Percentiles rank a stretch among this genome's conserved stretches.
These are phyloP conservation scores for Fusarium nygamai DNA, from an alignment of 2,329 filamentous ascomycete species.

Conservation along the genomic window DNA sequence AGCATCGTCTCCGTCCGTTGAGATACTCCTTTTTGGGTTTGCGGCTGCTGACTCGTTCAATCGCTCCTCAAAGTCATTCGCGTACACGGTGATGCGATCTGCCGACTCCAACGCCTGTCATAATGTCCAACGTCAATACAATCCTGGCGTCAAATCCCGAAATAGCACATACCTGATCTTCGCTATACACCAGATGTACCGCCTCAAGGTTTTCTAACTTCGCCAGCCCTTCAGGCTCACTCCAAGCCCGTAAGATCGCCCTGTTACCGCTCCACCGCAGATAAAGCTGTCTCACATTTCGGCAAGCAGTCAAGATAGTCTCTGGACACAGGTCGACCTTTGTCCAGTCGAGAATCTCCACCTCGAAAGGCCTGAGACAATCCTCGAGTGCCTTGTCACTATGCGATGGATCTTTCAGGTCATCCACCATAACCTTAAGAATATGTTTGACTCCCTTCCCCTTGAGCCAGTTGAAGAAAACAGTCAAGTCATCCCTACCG, in stretches of 20 bases:
- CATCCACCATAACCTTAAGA: conserved; percentile 6
- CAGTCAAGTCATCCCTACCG: not conserved
- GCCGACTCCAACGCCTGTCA: not conserved
- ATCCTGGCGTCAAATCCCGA: not conserved
- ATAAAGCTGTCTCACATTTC: not conserved
- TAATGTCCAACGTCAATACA: not conserved
- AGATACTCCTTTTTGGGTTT: not conserved
- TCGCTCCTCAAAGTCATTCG: not conserved
- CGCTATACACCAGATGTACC: not conserved
- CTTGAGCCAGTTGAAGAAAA: conserved; percentile 16
- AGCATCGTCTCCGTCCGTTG: not conserved
- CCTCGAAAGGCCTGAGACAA: not conserved
- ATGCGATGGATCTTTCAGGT: not conserved
- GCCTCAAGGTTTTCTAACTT: not conserved
- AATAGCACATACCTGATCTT: not conserved
- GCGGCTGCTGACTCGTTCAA: not conserved
- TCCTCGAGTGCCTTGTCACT: conserved; percentile 7
- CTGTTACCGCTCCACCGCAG: conserved; percentile 10
- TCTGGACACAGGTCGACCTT: conserved; percentile 5
- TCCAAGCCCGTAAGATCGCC: conserved; percentile 14
- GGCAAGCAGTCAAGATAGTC: not conserved
- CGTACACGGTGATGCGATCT: not conserved
- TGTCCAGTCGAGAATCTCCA: conserved; percentile 14
- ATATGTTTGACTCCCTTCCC: conserved; percentile 5
- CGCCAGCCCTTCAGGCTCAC: conserved; percentile 8